Evolutionary conservation across 305 asterid species (phyloP).

Genomic region (Lippia alba): DNA sequence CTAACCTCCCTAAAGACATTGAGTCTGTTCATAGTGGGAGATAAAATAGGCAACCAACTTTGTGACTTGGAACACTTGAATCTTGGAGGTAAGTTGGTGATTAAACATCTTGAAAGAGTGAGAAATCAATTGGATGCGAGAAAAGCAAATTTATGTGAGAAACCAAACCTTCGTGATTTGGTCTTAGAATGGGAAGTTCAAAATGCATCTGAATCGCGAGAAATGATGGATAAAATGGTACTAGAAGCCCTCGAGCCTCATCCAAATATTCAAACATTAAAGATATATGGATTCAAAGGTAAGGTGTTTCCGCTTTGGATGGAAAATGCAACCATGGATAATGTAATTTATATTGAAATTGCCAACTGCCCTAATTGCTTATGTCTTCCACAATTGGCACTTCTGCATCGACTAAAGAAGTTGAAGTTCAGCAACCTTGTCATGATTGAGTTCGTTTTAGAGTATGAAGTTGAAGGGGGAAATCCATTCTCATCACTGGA

Average conservation of each 20-base stretch:
- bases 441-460: slow-evolving; percentile 18
- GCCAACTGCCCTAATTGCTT: not conserved
- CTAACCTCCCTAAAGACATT: too few relatives aligned
- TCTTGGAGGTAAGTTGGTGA: slow-evolving; percentile 30
- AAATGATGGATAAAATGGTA: slow-evolving; percentile 24
- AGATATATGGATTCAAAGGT: slow-evolving; percentile 31
- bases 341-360: too few relatives aligned
- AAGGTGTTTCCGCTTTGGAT: slow-evolving; percentile 38
- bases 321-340: slow-evolving; percentile 1
- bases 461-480: slow-evolving; percentile 14
- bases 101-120: slow-evolving; percentile 33
- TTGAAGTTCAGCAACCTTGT: not conserved
- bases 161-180: slow-evolving; percentile 20
- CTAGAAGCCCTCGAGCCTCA: slow-evolving; percentile 43
- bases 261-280: slow-evolving; percentile 15
- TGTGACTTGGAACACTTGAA: slow-evolving; percentile 34
- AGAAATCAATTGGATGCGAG: slow-evolving; percentile 1
- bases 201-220: not conserved
- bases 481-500: slow-evolving; percentile 27
- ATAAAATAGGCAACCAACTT: slow-evolving; percentile 20
- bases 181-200: slow-evolving; percentile 13
- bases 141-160: slow-evolving; percentile 31
- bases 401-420: not conserved
- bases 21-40: slow-evolving; percentile 24
- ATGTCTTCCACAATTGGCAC: not conserved